phyloP scores from a whole-genome alignment of 2,329 filamentous ascomycete genomes.

The Alternaria viburni region DNA sequence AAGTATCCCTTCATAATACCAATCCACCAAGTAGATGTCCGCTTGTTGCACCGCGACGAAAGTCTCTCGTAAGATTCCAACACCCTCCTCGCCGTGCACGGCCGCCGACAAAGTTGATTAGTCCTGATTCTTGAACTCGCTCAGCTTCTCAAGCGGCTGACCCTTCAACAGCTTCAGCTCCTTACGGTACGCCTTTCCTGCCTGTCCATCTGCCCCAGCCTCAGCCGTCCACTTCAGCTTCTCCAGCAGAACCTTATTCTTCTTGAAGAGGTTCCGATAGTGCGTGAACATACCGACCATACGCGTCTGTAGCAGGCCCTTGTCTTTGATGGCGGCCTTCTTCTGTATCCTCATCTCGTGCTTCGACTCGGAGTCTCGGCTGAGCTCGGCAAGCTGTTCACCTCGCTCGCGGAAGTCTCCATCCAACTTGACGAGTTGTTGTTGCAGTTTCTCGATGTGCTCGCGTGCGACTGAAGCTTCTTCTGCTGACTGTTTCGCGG shows the following conservation, averaged over 20 bases:
- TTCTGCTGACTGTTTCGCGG: background rate
- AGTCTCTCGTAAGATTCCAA: background rate
- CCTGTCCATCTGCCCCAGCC: background rate
- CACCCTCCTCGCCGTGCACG: background rate
- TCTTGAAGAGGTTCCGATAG: background rate
- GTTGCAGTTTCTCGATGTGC: background rate
- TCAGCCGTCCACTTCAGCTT: background rate
- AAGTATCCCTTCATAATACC: background rate
- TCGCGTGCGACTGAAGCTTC: background rate
- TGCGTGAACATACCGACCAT: background rate
- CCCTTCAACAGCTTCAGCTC: background rate
- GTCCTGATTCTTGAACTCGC: background rate
- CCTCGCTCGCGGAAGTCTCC: background rate
- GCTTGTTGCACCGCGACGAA: background rate
- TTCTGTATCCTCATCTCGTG: background rate
- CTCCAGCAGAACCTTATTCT: background rate
- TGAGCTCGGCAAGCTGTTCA: background rate
- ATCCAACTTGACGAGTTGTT: background rate
- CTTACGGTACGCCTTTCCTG: background rate
- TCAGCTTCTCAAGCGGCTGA: background rate
- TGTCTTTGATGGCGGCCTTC: background rate
- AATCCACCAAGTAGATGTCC: background rate
- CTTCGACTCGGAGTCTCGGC: background rate
- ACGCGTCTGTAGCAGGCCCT: background rate
- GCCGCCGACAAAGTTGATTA: background rate